Percentiles rank a stretch among this genome's conserved stretches.
These are phyloP conservation scores for Mycena floridula DNA, from an alignment of 768 basidiomycete genomes.

Conservation along the genomic window DNA sequence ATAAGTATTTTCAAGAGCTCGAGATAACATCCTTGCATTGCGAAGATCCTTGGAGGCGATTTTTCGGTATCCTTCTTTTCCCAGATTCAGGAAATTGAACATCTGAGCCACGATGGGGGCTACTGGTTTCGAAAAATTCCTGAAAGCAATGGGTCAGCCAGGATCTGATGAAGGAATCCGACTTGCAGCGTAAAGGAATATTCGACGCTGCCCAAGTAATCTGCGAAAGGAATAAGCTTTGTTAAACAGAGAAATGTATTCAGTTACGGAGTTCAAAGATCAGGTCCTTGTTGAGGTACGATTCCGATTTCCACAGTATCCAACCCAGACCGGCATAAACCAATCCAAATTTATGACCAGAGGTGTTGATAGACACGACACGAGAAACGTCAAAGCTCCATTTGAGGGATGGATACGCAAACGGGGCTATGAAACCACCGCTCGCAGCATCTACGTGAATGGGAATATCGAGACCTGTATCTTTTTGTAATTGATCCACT, in stretches of 20 bases:
- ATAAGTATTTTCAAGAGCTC: conserved; percentile 48
- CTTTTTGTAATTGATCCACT: conserved; percentile 49
- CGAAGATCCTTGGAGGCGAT: conserved; percentile 38
- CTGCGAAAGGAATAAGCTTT: conserved; percentile 18
- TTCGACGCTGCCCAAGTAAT: conserved; percentile 55
- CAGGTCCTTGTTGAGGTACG: conserved; percentile 52
- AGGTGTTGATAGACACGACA: conserved; percentile 47
- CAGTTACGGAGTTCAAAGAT: conserved; percentile 58
- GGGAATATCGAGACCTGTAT: conserved; percentile 52
- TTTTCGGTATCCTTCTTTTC: conserved; percentile 46
- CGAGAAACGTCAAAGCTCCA: conserved; percentile 57
- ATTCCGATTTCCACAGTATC: conserved; percentile 56
- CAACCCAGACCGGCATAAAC: conserved; percentile 52
- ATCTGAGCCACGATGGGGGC: conserved; percentile 53
- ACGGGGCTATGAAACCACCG: conserved; percentile 60
- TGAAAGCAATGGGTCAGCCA: conserved; percentile 8
- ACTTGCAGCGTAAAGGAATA: conserved; percentile 50
- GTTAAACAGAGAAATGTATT: conserved; percentile 8
- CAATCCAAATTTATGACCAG: conserved; percentile 55
- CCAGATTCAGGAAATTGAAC: conserved; percentile 56
- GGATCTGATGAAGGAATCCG: background rate
- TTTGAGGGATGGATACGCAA: conserved; percentile 47
- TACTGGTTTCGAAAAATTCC: conserved; percentile 54
- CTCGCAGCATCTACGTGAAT: conserved; percentile 68
- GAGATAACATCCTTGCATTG: conserved; percentile 51